Percentiles rank a stretch among this genome's conserved stretches.
Evolutionary conservation across 2,329 filamentous ascomycete species (phyloP).

Genomic region (Zelopaecilomyces penicillatus): DNA sequence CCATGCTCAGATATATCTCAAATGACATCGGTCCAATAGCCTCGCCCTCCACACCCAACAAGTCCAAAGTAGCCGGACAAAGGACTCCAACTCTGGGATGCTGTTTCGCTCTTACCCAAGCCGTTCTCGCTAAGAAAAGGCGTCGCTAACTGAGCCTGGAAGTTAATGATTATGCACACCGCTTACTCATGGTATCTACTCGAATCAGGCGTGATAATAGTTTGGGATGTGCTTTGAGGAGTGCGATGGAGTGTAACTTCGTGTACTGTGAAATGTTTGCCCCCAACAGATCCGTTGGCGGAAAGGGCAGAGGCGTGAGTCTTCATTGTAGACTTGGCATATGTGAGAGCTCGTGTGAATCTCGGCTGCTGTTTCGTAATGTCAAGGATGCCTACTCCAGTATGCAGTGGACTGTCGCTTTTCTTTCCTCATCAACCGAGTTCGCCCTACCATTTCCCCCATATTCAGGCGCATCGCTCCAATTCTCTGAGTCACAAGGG

Average conservation of each 20-base stretch:
- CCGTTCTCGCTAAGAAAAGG: constrained; percentile 26
- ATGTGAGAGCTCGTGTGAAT: too few relatives aligned
- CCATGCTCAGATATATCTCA: constrained; percentile 29
- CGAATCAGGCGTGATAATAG: constrained; percentile 27
- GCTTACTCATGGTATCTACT: constrained; percentile 13
- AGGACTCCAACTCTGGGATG: constrained; percentile 35
- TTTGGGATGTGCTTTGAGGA: constrained; percentile 24
- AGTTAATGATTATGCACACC: constrained; percentile 27
- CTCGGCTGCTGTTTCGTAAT: too few relatives aligned
- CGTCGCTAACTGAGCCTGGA: constrained; percentile 22
- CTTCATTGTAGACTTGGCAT: constrained; percentile 17
- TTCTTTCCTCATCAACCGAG: too few relatives aligned
- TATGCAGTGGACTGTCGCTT: too few relatives aligned
- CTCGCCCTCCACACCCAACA: constrained; percentile 23
- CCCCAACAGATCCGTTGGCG: constrained; percentile 20
- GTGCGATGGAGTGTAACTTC: constrained; percentile 22
- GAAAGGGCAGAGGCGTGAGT: constrained; percentile 24
- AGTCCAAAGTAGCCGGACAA: constrained; percentile 32
- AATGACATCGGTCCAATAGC: constrained; percentile 33
- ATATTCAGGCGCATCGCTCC: too few relatives aligned
- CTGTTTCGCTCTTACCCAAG: constrained; percentile 25
- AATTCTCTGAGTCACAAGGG: too few relatives aligned
- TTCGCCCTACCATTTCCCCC: too few relatives aligned
- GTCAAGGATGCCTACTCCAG: too few relatives aligned
- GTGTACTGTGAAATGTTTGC: constrained; percentile 18